Evolutionary conservation across 2,329 filamentous ascomycete species (phyloP).

Genomic region (Neonectria hederae): DNA sequence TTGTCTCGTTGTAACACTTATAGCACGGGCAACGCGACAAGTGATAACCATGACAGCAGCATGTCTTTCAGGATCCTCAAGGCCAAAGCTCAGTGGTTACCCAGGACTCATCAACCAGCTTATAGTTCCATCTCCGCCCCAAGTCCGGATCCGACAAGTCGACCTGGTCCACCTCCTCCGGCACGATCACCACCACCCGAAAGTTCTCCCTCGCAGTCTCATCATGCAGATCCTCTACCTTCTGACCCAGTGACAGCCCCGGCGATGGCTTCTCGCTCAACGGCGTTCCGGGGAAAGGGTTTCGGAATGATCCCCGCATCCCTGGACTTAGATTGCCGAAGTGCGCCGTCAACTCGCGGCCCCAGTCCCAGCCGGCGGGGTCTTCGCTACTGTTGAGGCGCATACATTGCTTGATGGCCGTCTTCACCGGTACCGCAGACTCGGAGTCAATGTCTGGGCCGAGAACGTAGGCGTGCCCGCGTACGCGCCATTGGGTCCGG

Average conservation of each 20-base stretch:
- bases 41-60: background rate
- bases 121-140: slow-evolving; percentile 73
- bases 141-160: slow-evolving; percentile 75
- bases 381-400: slow-evolving; percentile 48
- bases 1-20: background rate
- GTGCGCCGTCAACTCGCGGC: slow-evolving; percentile 80
- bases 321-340: slow-evolving; percentile 88
- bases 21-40: background rate
- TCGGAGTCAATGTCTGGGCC: slow-evolving; percentile 70
- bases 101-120: slow-evolving; percentile 68
- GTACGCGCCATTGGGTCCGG: slow-evolving; percentile 85
- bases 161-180: slow-evolving; percentile 78
- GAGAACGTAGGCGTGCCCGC: slow-evolving; percentile 79
- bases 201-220: slow-evolving; percentile 77
- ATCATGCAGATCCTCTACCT: slow-evolving; percentile 77
- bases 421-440: slow-evolving; percentile 60
- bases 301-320: slow-evolving; percentile 81
- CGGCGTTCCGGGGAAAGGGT: slow-evolving; percentile 73
- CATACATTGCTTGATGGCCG: slow-evolving; percentile 71
- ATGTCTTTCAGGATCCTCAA: slow-evolving; percentile 38
- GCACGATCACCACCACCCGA: slow-evolving; percentile 82
- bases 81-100: slow-evolving; percentile 76
- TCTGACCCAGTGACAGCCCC: slow-evolving; percentile 63
- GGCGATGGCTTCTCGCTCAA: slow-evolving; percentile 59
- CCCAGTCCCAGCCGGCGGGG: slow-evolving; percentile 76